Conservation (phyloP, 352 stramenopile genomes). For the Pythium coloratum region DNA sequence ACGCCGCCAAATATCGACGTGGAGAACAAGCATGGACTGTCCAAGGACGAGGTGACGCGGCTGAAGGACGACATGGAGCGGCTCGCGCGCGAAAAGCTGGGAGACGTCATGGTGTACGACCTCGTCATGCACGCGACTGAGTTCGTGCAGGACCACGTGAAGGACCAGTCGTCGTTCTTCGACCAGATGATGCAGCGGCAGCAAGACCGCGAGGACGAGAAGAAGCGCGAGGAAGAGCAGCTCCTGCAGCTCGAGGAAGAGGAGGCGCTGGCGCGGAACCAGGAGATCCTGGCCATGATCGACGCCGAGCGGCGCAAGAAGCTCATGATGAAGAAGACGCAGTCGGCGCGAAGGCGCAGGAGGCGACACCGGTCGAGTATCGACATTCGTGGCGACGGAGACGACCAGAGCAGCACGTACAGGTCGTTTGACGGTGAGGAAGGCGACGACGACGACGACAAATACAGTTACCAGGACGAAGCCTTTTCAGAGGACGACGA, state of each 20-base stretch:
- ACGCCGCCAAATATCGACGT: slow-evolving; percentile 69
- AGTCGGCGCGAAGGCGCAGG: slow-evolving; percentile 36
- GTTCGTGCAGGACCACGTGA: slow-evolving; percentile 79
- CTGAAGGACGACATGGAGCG: slow-evolving; percentile 57
- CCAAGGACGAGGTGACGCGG: slow-evolving; percentile 59
- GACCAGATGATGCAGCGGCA: slow-evolving; percentile 87
- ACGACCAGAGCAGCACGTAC: slow-evolving; percentile 26
- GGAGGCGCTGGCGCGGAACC: slow-evolving; percentile 59
- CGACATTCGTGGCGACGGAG: slow-evolving; percentile 38
- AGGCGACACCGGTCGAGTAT: slow-evolving; percentile 60
- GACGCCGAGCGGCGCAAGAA: slow-evolving; percentile 72
- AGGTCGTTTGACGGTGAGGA: slow-evolving; percentile 21
- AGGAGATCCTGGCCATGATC: slow-evolving; percentile 80
- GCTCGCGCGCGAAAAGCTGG: slow-evolving; percentile 64
- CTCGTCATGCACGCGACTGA: slow-evolving; percentile 81
- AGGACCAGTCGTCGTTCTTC: slow-evolving; percentile 86
- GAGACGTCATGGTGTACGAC: slow-evolving; percentile 80
- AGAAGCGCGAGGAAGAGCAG: slow-evolving; percentile 62
- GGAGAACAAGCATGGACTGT: slow-evolving; percentile 68
- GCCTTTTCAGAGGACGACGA: slow-evolving; percentile 30
- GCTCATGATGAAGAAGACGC: slow-evolving; percentile 62
- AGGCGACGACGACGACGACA: slow-evolving; percentile 32
- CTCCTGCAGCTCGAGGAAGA: slow-evolving; percentile 58
- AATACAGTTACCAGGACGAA: slow-evolving; percentile 36
- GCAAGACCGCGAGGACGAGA: slow-evolving; percentile 57